Evolutionary conservation across 768 basidiomycete genomes (phyloP), one percentile per base, ranked within the genome.

Genomic region (Calocybe indica): DNA sequence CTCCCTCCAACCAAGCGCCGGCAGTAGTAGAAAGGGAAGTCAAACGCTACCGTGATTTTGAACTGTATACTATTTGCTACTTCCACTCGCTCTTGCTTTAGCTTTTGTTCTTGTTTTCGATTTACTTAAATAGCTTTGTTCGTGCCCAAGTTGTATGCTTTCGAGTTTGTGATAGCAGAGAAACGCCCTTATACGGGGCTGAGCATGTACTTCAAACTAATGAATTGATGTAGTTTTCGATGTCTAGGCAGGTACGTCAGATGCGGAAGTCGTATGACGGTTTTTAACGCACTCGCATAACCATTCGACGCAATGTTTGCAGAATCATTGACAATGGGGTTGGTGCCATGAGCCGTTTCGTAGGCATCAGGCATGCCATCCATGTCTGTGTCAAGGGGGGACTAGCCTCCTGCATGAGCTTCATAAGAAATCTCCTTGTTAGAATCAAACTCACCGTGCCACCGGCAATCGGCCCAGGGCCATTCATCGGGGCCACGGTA

Each of bases 181-280:
- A 40, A 40, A 40, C 14, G 31, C 12, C 34, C 4, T 1, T 22
- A 22, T 22, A 22, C 4, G 1, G 22, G 22, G 22, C 22, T 22
- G 22, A 22, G 22, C 22, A 22, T 22, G 22, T 22, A 15, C 28
- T 31, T 50, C 48, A 55, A 37, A 64, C 61, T 51, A 67, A 54
- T 6, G 66, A 67, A 46, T 68, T 68, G 50, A 63, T 56, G 40
- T 65, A 67, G 50, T 67, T 67, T 47, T 68, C 66, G 35, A 68
- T 67, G 43, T 67, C 66, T 67, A n/a, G n/a, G 36, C n/a, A 41
- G 35, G 22, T 30, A 15, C 15, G 34, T 48, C 9, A 48, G 37
- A n/a, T 36, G 29, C 14, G 15, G 35, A n/a, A 12, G 36, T 44
- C 1, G 12, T 28, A 13, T 35, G 31, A 22, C 30, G 2, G 31